Evolutionary conservation across 495 filamentous ascomycete genomes (phyloP), one percentile per base, ranked within the genome.

Genomic region (Emericellopsis terricola): DNA sequence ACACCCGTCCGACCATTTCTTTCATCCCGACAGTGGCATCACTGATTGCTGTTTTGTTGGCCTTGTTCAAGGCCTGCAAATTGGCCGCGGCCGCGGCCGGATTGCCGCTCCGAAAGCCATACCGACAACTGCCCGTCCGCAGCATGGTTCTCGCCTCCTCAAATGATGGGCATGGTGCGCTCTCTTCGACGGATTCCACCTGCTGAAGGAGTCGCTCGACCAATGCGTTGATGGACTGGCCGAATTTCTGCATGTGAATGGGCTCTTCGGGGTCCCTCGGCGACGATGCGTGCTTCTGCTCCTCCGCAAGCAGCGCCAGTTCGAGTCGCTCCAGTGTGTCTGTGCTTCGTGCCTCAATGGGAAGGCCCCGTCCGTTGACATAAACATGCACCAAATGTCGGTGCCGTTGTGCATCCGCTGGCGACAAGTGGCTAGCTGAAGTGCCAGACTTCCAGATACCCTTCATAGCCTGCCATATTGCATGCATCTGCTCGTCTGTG

Each of bases 1-100:
- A 79, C 17, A 85, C 64, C 42, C 70, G 73, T 2, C 59, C 62
- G 7, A 76, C 47, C 19, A 57, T 44, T 15, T 55, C 46, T 15
- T 48, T 46, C 17, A 38, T 29, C 16, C 30, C 24, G 1, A 34
- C 15, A 17, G 23, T 16, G 10, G 33, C 17, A 13, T 19, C 14
- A 8, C 15, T 15, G 8, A 27, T 23, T 15, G 24, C 8, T n/a
- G 19, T 14, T 32, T 24, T 21, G 11, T 19, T 9, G 20, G 15
- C 23, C 36, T 31, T 16, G 35, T 29, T 36, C 8, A n/a, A 13
- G n/a, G 17, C 8, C 3, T 23, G 23, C 4, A 21, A 24, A 21
- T 34, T 34, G 1, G 17, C 20, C 4, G 8, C 19, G 3, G 33
- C 33, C 13, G 19, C 27, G 4, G 4, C 20, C 1, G 33, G 9